Base-by-base conservation (phyloP, 2,329 filamentous ascomycete genomes). In the Xenosphaeropsis pyriputrescens region DNA sequence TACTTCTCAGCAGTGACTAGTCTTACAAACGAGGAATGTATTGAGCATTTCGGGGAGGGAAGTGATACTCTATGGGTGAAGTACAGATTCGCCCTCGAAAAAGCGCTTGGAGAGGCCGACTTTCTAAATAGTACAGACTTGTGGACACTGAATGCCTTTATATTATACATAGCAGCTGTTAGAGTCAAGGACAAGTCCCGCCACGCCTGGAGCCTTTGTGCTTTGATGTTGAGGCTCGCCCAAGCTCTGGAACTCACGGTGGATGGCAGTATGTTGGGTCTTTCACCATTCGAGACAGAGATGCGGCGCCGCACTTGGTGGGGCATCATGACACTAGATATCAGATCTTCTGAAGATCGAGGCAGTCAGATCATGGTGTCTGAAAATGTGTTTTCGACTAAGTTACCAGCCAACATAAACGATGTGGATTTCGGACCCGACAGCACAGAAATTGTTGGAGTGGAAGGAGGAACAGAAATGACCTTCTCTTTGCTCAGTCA, bases 81-180 rank as follows among this genome's bases (percentile, higher is more conserved):
- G 15, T 45, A 40, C 22, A 41, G 40, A 37, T 30, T 26, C 14
- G 32, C 37, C 7, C 39, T 35, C 9, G 44, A 46, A 32, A 19
- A 31, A 18, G 43, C 44, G n/a, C 35, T 46, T n/a, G 31, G 26
- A 6, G 32, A 81, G 33, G 70, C 76, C 3, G 70, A 75, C 43
- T 68, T 81, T 36, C 51, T 82, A 2, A 72, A 67, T 39, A 75
- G 71, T 6, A 70, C 75, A 40, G 76, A 75, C 48, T 58, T 74
- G 15, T 59, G 75, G 29, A 65, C 79, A 8, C 56, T 81, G 13
- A 75, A 80, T 52, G 71, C 75, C 1, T 68, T 76, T 29, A 60
- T 74, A 8, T 57, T 79, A 29, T 80, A 78, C 49, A 53, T 81
- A 17, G 69, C 36, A 18, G 30, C 32, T 15, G 15, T 45, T 30